Percentiles rank a stretch among this genome's conserved stretches.
Evolutionary conservation across 2,329 filamentous ascomycete genomes (phyloP).

Genomic region (Diplodia scrobiculata): DNA sequence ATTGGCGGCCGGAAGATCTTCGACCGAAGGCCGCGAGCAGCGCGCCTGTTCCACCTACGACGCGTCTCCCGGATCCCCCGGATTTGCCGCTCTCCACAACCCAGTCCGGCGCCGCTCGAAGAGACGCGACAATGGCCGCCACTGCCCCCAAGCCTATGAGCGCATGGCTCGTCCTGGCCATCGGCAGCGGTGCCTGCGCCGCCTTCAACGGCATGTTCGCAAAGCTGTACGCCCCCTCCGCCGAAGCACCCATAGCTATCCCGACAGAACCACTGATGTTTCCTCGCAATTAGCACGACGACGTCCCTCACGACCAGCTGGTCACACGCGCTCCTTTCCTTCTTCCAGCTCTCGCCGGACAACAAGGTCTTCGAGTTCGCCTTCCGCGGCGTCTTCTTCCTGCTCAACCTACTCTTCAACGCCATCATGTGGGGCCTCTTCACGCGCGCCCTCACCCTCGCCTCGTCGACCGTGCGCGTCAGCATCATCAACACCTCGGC

Average conservation of each 20-base stretch:
- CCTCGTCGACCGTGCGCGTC: constrained; percentile 75
- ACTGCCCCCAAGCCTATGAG: constrained; percentile 23
- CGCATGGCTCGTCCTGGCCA: constrained; percentile 64
- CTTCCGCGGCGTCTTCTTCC: constrained; percentile 67
- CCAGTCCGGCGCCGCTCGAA: neutral
- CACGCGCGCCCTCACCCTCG: constrained; percentile 73
- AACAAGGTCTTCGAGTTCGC: constrained; percentile 54
- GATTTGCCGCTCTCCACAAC: neutral
- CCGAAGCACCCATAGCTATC: neutral
- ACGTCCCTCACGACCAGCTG: constrained; percentile 60
- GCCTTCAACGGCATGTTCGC: constrained; percentile 83
- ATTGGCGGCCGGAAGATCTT: constrained; percentile 8
- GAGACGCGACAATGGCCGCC: neutral
- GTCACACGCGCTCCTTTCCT: constrained; percentile 53
- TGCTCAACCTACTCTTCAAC: constrained; percentile 73
- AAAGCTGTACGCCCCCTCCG: constrained; percentile 63
- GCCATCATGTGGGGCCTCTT: constrained; percentile 84
- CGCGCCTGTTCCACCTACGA: neutral
- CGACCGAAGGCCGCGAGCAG: neutral
- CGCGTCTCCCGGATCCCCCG: neutral
- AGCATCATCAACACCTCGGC: constrained; percentile 79
- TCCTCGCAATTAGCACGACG: constrained; percentile 55
- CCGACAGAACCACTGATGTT: neutral
- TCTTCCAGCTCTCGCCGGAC: constrained; percentile 51
- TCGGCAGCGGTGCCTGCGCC: constrained; percentile 75